Evolutionary conservation across 345 rosid species (phyloP).

Genomic region (Lepidium africanum): DNA sequence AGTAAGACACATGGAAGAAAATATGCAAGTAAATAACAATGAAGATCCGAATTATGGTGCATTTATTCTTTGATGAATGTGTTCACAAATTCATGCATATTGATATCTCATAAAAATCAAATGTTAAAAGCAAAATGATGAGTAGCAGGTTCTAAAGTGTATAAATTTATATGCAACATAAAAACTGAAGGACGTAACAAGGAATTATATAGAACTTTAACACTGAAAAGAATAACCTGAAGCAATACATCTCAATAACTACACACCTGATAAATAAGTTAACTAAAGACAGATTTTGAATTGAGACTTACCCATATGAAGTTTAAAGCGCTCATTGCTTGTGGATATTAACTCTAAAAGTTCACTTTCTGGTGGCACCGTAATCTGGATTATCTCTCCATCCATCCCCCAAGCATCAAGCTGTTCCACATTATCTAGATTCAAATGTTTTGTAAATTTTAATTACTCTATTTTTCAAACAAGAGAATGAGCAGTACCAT

Average conservation of each 20-base stretch:
- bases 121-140: background rate
- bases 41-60: background rate
- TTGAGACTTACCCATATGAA: slow-evolving; percentile 49
- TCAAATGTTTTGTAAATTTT: background rate
- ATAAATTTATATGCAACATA: background rate
- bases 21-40: background rate
- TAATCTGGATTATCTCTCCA: slow-evolving; percentile 61
- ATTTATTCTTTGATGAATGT: background rate
- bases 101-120: background rate
- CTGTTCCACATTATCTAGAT: slow-evolving; percentile 33
- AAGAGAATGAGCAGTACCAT: slow-evolving; percentile 34
- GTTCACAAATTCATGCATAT: background rate
- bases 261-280: background rate
- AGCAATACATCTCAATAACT: background rate
- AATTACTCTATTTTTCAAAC: background rate
- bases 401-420: slow-evolving; percentile 79
- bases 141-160: background rate
- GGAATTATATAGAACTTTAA: background rate
- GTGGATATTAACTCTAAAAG: slow-evolving; percentile 36
- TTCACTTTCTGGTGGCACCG: slow-evolving; percentile 48
- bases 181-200: background rate
- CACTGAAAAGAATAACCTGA: background rate
- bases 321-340: slow-evolving; percentile 43
- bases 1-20: background rate
- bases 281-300: background rate